Percentiles rank a stretch among this genome's conserved stretches.
Evolutionary conservation across 306 rosid genomes (phyloP).

Genomic region (Cicer yamashitae): DNA sequence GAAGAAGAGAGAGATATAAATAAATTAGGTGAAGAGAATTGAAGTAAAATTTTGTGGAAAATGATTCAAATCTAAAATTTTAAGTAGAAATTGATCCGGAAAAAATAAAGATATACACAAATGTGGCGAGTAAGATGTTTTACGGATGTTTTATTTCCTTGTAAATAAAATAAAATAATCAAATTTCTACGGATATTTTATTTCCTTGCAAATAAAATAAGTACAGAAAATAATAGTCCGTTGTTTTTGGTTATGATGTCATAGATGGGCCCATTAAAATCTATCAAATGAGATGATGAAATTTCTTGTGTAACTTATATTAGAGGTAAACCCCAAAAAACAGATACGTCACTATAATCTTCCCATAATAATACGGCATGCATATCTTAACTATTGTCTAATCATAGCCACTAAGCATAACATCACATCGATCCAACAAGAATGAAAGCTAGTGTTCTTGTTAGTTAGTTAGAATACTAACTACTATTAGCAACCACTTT

Average conservation of each 20-base stretch:
- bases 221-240: neutral
- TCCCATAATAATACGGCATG: conserved; percentile 20
- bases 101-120: no score
- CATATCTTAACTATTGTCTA: conserved; percentile 33
- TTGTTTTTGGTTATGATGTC: conserved; percentile 55
- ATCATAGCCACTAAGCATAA: conserved; percentile 28
- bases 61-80: no score
- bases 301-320: conserved; percentile 23
- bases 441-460: conserved; percentile 30
- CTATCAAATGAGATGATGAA: conserved; percentile 33
- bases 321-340: conserved; percentile 10
- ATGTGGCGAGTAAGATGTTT: no score
- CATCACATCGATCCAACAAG: conserved; percentile 24
- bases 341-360: conserved; percentile 29
- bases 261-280: conserved; percentile 44
- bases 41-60: no score
- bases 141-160: no score
- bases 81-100: no score
- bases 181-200: no score
- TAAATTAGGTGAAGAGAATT: no score
- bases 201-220: no score
- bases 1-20: no score
- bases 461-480: neutral
- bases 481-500: conserved; percentile 24
- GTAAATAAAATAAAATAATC: no score